phyloP scores from a whole-genome alignment of 352 stramenopile genomes.

The Phytophthora pluvialis region DNA sequence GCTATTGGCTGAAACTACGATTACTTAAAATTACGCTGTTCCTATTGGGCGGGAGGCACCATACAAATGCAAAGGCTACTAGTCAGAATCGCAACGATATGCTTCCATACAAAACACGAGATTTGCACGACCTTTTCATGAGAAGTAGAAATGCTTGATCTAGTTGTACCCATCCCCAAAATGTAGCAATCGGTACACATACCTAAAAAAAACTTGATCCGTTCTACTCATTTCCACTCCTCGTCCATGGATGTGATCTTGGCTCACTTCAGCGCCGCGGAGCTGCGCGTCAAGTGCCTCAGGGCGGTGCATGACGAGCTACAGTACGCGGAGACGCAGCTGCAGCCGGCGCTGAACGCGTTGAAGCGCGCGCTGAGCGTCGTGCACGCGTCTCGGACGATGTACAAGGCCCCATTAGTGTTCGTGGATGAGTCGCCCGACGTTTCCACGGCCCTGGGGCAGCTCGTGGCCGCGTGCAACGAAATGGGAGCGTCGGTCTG shows the following conservation, averaged over 20 bases:
- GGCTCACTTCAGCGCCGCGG: constrained; percentile 15
- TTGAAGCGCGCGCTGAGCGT: constrained; percentile 17
- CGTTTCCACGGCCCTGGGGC: constrained; percentile 9
- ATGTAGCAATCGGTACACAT: no score
- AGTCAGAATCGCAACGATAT: no score
- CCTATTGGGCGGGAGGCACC: no score
- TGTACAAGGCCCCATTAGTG: constrained; percentile 8
- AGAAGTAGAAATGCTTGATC: no score
- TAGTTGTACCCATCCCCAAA: no score
- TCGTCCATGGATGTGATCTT: constrained; percentile 15
- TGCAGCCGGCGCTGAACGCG: constrained; percentile 7
- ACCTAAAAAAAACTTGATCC: no score
- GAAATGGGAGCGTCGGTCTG: constrained; percentile 18
- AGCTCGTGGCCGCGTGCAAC: constrained; percentile 14
- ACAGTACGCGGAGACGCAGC: constrained; percentile 5
- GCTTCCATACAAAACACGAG: no score
- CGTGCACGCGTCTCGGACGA: constrained; percentile 13
- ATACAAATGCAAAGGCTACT: no score
- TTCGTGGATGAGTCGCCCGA: constrained; percentile 9
- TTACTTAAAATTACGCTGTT: no score
- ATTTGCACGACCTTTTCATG: no score
- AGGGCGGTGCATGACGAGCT: constrained; percentile 19
- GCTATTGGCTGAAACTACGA: no score
- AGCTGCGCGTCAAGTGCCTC: constrained; percentile 24
- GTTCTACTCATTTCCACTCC: no score